Conservation (phyloP, 1,284 basidiomycete genomes). For the Salmacisia buchloeana region DNA sequence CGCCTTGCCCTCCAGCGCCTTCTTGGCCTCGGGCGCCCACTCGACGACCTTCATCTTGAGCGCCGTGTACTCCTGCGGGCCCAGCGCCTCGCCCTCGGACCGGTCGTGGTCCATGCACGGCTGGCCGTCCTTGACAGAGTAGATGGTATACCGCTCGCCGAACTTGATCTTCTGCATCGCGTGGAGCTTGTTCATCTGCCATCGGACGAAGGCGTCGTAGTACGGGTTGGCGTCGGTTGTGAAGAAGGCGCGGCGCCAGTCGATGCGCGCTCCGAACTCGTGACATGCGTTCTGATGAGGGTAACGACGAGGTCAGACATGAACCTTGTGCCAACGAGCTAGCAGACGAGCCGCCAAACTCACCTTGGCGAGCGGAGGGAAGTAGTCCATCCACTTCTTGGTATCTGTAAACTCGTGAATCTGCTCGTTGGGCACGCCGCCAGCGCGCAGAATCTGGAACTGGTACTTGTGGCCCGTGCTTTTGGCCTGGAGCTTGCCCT, state of each 20-base stretch:
- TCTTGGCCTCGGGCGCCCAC: conserved; percentile 28
- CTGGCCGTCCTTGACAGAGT: conserved; percentile 98
- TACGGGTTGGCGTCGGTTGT: conserved; percentile 95
- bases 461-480: conserved; percentile 91
- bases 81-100: conserved; percentile 85
- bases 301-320: not conserved
- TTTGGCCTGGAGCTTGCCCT: conserved; percentile 91
- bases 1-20: conserved; percentile 62
- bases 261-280: conserved; percentile 77
- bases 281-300: not conserved
- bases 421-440: conserved; percentile 71
- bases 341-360: conserved; percentile 30
- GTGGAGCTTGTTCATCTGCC: conserved; percentile 95
- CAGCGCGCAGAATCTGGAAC: conserved; percentile 95
- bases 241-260: conserved; percentile 93
- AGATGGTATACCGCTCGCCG: conserved; percentile 96
- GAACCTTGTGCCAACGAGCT: not conserved
- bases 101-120: conserved; percentile 99
- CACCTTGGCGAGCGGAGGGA: conserved; percentile 89
- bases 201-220: conserved; percentile 93
- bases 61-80: conserved; percentile 92
- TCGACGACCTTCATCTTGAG: conserved; percentile 90
- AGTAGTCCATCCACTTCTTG: conserved; percentile 84
- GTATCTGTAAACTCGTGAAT: conserved; percentile 96
- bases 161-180: conserved; percentile 61